phyloP scores from a whole-genome alignment of 352 stramenopile genomes.

The Phytopythium kandeliae region DNA sequence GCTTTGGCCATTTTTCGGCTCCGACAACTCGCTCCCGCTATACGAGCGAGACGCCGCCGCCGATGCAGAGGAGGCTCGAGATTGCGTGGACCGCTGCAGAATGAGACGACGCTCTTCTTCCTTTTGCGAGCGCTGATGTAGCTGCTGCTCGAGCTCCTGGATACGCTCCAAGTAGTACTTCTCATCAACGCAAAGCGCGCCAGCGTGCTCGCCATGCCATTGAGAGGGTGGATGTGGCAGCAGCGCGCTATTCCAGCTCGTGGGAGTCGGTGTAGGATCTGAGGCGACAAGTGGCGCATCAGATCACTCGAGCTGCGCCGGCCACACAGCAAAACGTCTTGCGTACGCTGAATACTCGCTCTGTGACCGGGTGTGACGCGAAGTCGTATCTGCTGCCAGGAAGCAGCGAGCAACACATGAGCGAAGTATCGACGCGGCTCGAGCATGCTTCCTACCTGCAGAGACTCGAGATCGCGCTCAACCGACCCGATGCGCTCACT shows the following conservation, averaged over 20 bases:
- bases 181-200: conserved; percentile 11
- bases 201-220: not conserved
- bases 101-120: conserved; percentile 22
- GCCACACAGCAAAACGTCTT: no score
- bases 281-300: no score
- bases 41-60: not conserved
- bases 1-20: not conserved
- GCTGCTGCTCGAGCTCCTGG: conserved; percentile 19
- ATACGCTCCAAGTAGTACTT: conserved; percentile 17
- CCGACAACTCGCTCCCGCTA: not conserved
- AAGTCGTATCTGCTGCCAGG: no score
- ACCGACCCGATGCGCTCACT: not conserved
- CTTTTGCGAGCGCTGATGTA: conserved; percentile 18
- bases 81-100: conserved; percentile 1
- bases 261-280: not conserved
- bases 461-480: not conserved
- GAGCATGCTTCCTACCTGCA: no score
- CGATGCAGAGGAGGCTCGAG: not conserved
- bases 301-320: no score
- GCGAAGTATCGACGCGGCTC: no score
- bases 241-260: not conserved
- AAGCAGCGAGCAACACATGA: no score
- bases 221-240: not conserved
- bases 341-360: no score
- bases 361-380: no score